Evolutionary conservation across 2,329 filamentous ascomycete species (phyloP).

Genomic region (Aspergillus sp.): DNA sequence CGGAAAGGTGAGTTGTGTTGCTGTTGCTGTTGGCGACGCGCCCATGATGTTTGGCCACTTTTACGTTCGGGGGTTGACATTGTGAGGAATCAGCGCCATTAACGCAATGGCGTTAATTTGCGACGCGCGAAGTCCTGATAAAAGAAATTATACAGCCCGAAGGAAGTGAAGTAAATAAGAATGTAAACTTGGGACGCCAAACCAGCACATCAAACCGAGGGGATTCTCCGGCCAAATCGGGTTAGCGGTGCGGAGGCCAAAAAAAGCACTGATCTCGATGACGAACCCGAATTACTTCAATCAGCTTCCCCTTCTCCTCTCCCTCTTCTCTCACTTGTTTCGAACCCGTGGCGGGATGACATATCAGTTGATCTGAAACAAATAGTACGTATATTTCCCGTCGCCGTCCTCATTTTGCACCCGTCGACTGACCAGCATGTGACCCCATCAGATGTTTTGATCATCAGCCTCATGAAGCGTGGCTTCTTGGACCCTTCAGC

Average conservation of each 20-base stretch:
- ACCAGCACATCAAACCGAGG: neutral
- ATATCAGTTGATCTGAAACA: constrained; percentile 6
- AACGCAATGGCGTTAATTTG: constrained; percentile 4
- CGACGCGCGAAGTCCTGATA: constrained; percentile 2
- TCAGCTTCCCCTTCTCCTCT: neutral
- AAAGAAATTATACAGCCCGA: neutral
- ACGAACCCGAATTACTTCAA: neutral
- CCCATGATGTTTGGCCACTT: constrained; percentile 25
- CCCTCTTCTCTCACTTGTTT: neutral
- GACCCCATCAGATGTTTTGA: constrained; percentile 20
- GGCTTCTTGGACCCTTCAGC: constrained; percentile 3
- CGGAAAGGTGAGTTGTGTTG: constrained; percentile 29
- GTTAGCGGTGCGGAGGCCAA: constrained; percentile 21
- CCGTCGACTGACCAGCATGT: constrained; percentile 17
- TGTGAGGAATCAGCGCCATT: constrained; percentile 15
- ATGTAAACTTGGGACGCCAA: neutral
- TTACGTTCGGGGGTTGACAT: constrained; percentile 37
- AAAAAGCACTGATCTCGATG: constrained; percentile 1
- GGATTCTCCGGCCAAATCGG: constrained; percentile 11
- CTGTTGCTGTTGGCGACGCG: constrained; percentile 31
- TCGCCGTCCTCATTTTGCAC: neutral
- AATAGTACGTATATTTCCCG: neutral
- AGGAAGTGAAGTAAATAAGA: neutral
- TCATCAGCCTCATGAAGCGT: constrained; percentile 8
- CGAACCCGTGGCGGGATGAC: neutral